Evolutionary conservation across 495 filamentous ascomycete species (phyloP), one percentile per base, ranked within the genome.

Genomic region (Penicillium alfredii): DNA sequence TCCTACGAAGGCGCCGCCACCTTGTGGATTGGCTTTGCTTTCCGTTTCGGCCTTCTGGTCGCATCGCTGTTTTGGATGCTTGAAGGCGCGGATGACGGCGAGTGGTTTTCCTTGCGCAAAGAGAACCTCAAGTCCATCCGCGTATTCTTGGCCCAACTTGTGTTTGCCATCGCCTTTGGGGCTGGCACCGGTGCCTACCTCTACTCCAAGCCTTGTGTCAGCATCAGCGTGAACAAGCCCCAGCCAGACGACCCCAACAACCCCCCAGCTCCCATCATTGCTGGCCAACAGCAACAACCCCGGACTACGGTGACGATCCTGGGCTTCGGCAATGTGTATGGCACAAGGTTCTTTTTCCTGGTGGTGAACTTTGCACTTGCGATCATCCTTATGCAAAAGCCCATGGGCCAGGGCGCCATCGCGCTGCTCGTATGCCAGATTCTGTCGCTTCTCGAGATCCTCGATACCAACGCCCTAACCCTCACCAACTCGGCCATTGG

Each of bases 321-420:
- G 14, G 92, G 92, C 23, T 94, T 89, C 56, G 86, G 82, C 47
- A 99, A 99, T 55, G 73, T 86, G 30, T 80, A 97, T 60, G 92
- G 93, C 30, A 84, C 88, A 0, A 83, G 88, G 25, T 97, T 90
- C 64, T 83, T 92, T 49, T 73, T 95, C 25, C 73, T 99, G 0
- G 76, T 88, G 3, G 60, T 81, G 51, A 85, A 84, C 60, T 82
- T 89, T 66, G 64, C 82, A 6, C 73, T 84, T 13, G 81, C 76
- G 9, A 73, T 88, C 36, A 74, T 83, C 36, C 71, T 99, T 10
- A 72, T 96, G 39, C 83, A 90, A 44, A 97, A 97, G 51, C 92
- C 92, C 21, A 93, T 97, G 87, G 92, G 93, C 39, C 79, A 77
- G 44, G 85, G 85, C 25, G 79, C 89, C 13, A 75, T 96, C 27